These are phyloP conservation scores for Umbelopsis isabellina DNA, from an alignment of 192 early-diverging fungal species.

Conservation along the genomic window DNA sequence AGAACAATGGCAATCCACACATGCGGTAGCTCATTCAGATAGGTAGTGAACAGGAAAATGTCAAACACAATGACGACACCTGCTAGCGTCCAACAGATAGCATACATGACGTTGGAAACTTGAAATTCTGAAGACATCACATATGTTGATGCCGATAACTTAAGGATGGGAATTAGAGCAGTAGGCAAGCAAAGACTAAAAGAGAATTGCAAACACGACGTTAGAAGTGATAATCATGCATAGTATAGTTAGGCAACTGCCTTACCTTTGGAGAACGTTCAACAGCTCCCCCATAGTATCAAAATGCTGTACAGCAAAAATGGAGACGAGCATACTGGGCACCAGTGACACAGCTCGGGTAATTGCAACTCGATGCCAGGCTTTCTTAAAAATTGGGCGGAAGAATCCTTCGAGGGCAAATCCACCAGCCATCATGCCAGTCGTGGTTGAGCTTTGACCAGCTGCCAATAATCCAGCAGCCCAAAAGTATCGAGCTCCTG, in stretches of 20 bases:
- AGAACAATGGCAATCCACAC: slow-evolving; percentile 23
- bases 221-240: neutral
- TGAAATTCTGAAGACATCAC: slow-evolving; percentile 43
- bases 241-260: neutral
- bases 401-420: slow-evolving; percentile 85
- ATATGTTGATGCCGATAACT: slow-evolving; percentile 45
- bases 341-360: slow-evolving; percentile 60
- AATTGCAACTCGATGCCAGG: slow-evolving; percentile 60
- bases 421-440: slow-evolving; percentile 86
- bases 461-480: slow-evolving; percentile 75
- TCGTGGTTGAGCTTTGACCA: slow-evolving; percentile 81
- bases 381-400: slow-evolving; percentile 47
- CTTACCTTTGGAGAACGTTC: slow-evolving; percentile 58
- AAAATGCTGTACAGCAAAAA: slow-evolving; percentile 51
- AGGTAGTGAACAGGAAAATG: slow-evolving; percentile 45
- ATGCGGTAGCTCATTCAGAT: slow-evolving; percentile 28
- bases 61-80: slow-evolving; percentile 52
- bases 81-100: slow-evolving; percentile 44
- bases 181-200: slow-evolving; percentile 58
- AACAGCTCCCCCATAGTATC: slow-evolving; percentile 64
- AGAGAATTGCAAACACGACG: neutral
- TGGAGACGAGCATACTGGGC: slow-evolving; percentile 60
- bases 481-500: slow-evolving; percentile 68
- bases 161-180: slow-evolving; percentile 59
- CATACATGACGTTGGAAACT: slow-evolving; percentile 36